These are phyloP conservation scores for Ottelia alismoides DNA, from an alignment of 106 monocot genomes.

Conservation along the genomic window DNA sequence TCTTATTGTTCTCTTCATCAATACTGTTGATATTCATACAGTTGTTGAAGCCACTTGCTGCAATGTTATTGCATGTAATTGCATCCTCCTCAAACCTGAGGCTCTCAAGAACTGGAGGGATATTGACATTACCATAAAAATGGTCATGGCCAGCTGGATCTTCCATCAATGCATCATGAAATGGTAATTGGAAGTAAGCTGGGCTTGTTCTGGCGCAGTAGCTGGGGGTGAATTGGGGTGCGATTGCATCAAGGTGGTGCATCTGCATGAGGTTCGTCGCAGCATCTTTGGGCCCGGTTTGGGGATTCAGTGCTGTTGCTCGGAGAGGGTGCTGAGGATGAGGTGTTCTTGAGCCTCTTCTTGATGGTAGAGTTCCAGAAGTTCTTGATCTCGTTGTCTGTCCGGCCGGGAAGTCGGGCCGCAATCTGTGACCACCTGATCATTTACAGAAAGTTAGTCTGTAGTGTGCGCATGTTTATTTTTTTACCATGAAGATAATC, in stretches of 20 bases:
- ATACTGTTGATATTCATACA: not conserved
- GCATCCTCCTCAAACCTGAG: conserved; percentile 28
- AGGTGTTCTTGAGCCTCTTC: conserved; percentile 56
- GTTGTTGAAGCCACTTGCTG: not conserved
- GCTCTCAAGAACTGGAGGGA: not conserved
- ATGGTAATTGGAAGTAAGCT: not conserved
- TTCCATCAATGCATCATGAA: not conserved
- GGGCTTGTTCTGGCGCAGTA: not conserved
- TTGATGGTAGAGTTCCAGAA: conserved; percentile 98
- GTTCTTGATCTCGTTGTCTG: conserved; percentile 93
- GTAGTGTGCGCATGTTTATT: too few relatives aligned
- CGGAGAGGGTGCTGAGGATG: conserved; percentile 2
- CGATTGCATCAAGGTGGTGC: not conserved
- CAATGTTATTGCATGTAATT: conserved; percentile 1
- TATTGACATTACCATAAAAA: too few relatives aligned
- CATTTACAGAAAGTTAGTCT: too few relatives aligned
- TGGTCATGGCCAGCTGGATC: too few relatives aligned
- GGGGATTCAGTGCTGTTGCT: not conserved
- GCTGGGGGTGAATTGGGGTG: not conserved
- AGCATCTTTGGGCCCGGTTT: conserved; percentile 1
- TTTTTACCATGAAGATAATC: too few relatives aligned
- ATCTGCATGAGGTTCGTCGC: not conserved
- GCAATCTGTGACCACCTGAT: conserved; percentile 91
- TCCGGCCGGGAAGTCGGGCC: conserved; percentile 64
- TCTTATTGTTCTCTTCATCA: not conserved